A percentile compares a stretch with the other conserved stretches of the same genome.
These are phyloP conservation scores for Xylaria sp. DNA, from an alignment of 2,329 filamentous ascomycete genomes.

Conservation along the genomic window DNA sequence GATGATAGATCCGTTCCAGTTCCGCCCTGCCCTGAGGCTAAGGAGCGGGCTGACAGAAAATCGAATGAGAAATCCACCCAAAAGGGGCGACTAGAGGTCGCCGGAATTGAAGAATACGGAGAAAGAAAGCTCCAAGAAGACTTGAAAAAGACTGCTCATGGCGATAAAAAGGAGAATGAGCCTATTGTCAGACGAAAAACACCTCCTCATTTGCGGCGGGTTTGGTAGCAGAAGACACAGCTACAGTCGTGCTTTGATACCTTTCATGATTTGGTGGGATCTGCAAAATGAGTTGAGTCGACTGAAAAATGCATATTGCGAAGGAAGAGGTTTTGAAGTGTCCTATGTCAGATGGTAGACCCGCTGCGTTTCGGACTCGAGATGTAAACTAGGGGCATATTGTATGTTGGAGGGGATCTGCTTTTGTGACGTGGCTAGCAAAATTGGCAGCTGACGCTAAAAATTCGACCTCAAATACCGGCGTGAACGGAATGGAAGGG, in stretches of 20 bases:
- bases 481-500: neutral
- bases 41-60: constrained; percentile 66
- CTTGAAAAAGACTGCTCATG: constrained; percentile 71
- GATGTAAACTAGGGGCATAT: neutral
- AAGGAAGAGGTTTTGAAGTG: neutral
- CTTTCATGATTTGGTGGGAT: neutral
- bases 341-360: neutral
- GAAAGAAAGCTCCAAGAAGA: constrained; percentile 75
- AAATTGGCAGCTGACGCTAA: neutral
- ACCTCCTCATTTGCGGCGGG: constrained; percentile 29
- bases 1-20: neutral
- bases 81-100: constrained; percentile 77
- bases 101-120: constrained; percentile 72
- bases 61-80: constrained; percentile 87
- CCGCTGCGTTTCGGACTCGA: neutral
- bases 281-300: neutral
- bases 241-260: neutral
- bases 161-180: constrained; percentile 87
- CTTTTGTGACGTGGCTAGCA: neutral
- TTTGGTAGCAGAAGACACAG: neutral
- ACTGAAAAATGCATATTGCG: neutral
- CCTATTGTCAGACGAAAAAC: constrained; percentile 76
- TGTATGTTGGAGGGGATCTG: constrained; percentile 10
- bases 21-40: neutral
- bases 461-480: neutral